Conservation (phyloP, 2,329 filamentous ascomycete species). For the Alternaria sp. region DNA sequence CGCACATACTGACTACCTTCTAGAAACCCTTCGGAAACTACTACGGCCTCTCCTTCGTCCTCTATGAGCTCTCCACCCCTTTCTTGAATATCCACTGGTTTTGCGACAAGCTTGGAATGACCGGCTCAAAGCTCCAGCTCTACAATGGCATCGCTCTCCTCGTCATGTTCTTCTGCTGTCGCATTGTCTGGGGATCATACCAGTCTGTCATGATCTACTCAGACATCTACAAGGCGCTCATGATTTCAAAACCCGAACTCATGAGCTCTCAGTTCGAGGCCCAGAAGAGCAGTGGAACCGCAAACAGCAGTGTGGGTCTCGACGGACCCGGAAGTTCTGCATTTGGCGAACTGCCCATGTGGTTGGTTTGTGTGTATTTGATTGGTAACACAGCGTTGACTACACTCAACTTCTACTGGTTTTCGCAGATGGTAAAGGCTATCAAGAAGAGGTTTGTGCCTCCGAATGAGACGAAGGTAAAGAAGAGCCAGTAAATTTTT, state of each 20-base stretch:
- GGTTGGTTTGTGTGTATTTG: conserved; percentile 75
- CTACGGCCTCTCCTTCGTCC: conserved; percentile 80
- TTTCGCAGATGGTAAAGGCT: conserved; percentile 83
- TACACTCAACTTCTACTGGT: conserved; percentile 82
- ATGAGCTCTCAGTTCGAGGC: conserved; percentile 35
- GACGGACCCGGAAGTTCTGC: conserved; percentile 33
- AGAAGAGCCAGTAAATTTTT: conserved; percentile 32
- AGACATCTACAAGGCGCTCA: conserved; percentile 67
- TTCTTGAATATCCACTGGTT: conserved; percentile 93
- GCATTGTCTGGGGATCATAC: conserved; percentile 79
- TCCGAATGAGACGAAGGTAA: conserved; percentile 19
- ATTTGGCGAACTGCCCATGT: conserved; percentile 64
- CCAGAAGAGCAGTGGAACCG: conserved; percentile 59
- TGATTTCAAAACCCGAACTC: conserved; percentile 26
- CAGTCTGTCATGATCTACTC: conserved; percentile 70
- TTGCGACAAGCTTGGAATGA: conserved; percentile 83
- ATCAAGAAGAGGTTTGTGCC: conserved; percentile 76
- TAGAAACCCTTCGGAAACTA: conserved; percentile 85
- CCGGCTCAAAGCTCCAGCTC: conserved; percentile 75
- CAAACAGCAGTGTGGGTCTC: conserved; percentile 34
- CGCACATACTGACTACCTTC: conserved; percentile 21
- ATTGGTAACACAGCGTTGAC: conserved; percentile 76
- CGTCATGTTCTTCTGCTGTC: conserved; percentile 75
- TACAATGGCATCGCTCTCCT: conserved; percentile 79
- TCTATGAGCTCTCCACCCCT: conserved; percentile 84